Base-by-base conservation (phyloP, 2,329 filamentous ascomycete genomes). In the Catunica adiposa region DNA sequence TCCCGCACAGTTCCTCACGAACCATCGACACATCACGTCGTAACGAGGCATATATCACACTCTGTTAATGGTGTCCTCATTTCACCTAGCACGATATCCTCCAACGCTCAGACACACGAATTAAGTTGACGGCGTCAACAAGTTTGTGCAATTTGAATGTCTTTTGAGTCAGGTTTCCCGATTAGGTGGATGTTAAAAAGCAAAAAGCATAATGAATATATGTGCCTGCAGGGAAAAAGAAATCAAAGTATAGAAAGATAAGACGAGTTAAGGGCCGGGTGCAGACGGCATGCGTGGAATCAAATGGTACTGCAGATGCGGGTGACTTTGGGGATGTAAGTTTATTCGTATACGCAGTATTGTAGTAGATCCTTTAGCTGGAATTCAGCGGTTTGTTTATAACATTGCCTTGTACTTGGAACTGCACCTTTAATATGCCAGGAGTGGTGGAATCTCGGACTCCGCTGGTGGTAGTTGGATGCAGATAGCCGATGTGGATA, bases 211-310 rank as follows among this genome's bases (percentile, higher is more conserved):
- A 34, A 34, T 11, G 11, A 34, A 34, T 34, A 34, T 11, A n/a
- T n/a, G n/a, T n/a, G n/a, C n/a, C n/a, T n/a, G n/a, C n/a, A n/a
- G n/a, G n/a, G n/a, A n/a, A 48, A 20, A 9, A 2, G 8, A 44
- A 44, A 44, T n/a, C 40, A 48, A 48, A 48, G 11, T 26, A 48
- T 9, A 22, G 23, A 48, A 48, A 48, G 44, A 48, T 48, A 48
- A 48, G 22, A 48, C 8, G 8, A 48, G 40, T 5, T 34, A 11
- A 11, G 11, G 29, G 29, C 5, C 29, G 29, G 29, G 11, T 5
- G 11, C 5, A 4, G 17, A 42, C 38, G 17, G 38, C 5, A n/a
- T 34, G 29, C 29, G 11, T 34, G 29, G 29, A 34, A 34, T 34
- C 5, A 34, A 5, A 34, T 34, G 29, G 29, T 11, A 34, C 29